Evolutionary conservation across 75 land plant species (phyloP).

Genomic region (Picea glauca): DNA sequence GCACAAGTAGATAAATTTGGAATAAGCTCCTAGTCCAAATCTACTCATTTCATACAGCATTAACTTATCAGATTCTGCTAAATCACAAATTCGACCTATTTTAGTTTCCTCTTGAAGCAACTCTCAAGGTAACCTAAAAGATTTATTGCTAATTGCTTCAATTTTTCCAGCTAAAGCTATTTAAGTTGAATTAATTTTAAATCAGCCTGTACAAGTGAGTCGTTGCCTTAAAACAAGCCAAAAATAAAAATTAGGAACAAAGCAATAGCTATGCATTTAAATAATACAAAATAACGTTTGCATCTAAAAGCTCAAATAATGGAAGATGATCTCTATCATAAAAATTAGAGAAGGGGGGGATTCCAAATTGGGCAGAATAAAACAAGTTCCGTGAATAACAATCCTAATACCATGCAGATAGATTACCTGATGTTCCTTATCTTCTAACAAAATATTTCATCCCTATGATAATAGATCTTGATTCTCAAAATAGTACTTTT

Average conservation of each 20-base stretch:
- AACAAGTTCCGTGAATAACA: background rate
- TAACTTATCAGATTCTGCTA: background rate
- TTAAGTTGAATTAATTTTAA: background rate
- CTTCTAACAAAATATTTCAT: too few relatives aligned
- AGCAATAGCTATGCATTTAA: background rate
- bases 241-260: background rate
- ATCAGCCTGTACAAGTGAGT: background rate
- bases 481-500: too few relatives aligned
- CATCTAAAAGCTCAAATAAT: background rate
- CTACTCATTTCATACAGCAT: background rate
- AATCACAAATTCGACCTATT: background rate
- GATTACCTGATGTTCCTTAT: too few relatives aligned
- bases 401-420: background rate
- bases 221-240: background rate
- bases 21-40: background rate
- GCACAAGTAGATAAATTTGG: background rate
- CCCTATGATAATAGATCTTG: too few relatives aligned
- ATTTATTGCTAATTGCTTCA: background rate
- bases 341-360: background rate
- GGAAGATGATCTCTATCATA: background rate
- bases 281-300: background rate
- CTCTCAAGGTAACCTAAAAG: background rate
- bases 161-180: background rate
- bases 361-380: background rate
- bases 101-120: background rate